phyloP scores from a whole-genome alignment of 805 yeast species.

The Cyberlindnera maclurae region DNA sequence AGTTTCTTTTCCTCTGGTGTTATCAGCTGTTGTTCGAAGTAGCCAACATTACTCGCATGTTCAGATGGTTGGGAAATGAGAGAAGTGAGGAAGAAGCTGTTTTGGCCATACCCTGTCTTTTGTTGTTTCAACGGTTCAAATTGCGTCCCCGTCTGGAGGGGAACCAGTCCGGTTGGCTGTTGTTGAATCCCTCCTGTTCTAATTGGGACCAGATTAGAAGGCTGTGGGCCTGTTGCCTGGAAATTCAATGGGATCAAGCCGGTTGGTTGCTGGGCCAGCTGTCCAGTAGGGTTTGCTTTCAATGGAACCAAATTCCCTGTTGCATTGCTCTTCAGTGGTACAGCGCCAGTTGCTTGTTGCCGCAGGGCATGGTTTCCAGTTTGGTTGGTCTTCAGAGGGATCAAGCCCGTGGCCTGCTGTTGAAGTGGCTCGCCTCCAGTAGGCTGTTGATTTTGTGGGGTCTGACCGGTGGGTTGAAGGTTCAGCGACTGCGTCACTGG shows the following conservation, averaged over 20 bases:
- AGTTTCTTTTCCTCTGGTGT: constrained; percentile 77
- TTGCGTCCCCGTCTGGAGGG: constrained; percentile 1
- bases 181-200: constrained; percentile 30
- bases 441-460: constrained; percentile 4
- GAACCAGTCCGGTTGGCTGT: constrained; percentile 50
- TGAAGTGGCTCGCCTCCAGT: constrained; percentile 21
- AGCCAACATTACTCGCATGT: constrained; percentile 25
- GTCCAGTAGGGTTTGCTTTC: constrained; percentile 13
- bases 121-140: constrained; percentile 31
- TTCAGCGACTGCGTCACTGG: neutral
- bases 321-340: constrained; percentile 40
- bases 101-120: constrained; percentile 39
- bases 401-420: constrained; percentile 55
- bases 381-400: constrained; percentile 35
- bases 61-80: constrained; percentile 57
- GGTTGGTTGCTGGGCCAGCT: constrained; percentile 23
- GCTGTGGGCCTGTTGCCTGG: constrained; percentile 25
- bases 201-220: constrained; percentile 9
- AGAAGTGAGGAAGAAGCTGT: constrained; percentile 32
- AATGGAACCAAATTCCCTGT: constrained; percentile 44
- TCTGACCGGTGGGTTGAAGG: constrained; percentile 7
- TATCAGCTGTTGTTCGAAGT: constrained; percentile 38
- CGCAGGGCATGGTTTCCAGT: constrained; percentile 10
- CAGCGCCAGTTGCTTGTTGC: constrained; percentile 49
- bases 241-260: constrained; percentile 23